phyloP scores from a whole-genome alignment of 164 flowering plant species.

The Malania oleifera region DNA sequence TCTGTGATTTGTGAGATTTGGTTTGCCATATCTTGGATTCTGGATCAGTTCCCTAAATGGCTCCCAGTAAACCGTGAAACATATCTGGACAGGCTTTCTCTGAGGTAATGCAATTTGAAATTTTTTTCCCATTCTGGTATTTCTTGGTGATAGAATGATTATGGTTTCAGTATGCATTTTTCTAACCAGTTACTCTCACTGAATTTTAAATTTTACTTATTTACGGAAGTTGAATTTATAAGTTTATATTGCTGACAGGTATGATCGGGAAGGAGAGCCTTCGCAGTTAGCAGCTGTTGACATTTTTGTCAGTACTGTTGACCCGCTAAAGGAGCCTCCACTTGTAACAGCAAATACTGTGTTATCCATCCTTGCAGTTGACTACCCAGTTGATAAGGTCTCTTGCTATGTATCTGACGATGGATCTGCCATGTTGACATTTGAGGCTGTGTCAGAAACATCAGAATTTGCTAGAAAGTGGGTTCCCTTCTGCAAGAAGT shows the following conservation, averaged over 20 bases:
- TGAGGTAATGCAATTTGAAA: slow-evolving; percentile 38
- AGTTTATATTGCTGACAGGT: slow-evolving; percentile 37
- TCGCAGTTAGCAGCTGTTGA: slow-evolving; percentile 94
- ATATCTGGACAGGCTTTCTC: slow-evolving; percentile 81
- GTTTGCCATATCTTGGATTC: slow-evolving; percentile 94
- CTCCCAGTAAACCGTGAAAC: slow-evolving; percentile 89
- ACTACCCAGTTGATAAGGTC: slow-evolving; percentile 95
- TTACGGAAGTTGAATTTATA: neutral
- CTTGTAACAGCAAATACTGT: slow-evolving; percentile 96
- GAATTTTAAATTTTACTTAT: neutral
- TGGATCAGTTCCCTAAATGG: slow-evolving; percentile 98
- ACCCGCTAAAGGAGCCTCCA: slow-evolving; percentile 93
- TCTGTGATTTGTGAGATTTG: slow-evolving; percentile 96
- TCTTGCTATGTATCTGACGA: slow-evolving; percentile 97
- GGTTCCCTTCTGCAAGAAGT: slow-evolving; percentile 94
- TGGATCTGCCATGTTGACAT: slow-evolving; percentile 94
- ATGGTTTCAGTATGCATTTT: no score
- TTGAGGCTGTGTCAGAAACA: slow-evolving; percentile 87
- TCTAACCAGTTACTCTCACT: neutral
- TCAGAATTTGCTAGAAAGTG: slow-evolving; percentile 90
- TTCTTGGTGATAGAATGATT: no score
- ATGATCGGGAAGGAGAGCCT: slow-evolving; percentile 88
- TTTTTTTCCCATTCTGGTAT: neutral
- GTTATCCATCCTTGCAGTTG: slow-evolving; percentile 87
- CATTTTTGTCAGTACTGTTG: slow-evolving; percentile 95